phyloP scores from a whole-genome alignment of 148 eudicot genomes.

The Hydrangea macrophylla region DNA sequence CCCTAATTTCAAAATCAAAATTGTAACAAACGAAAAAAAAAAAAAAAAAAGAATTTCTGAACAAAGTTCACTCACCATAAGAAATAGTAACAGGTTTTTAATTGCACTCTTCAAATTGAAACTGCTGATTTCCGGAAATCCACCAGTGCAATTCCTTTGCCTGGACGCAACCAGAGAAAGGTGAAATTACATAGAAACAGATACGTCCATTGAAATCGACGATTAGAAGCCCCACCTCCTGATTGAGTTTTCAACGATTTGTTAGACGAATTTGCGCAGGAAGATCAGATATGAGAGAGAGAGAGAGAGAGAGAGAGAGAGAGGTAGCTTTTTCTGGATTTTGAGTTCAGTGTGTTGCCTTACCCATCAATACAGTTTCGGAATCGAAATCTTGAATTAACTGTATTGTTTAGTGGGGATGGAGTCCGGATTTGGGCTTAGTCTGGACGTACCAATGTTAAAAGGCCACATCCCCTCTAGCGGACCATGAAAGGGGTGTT shows the following conservation, averaged over 20 bases:
- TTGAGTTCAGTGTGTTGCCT: not conserved
- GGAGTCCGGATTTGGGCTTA: not conserved
- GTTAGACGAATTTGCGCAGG: not conserved
- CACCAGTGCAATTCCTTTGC: not conserved
- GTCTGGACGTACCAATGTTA: too few species aligned
- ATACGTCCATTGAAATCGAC: not conserved
- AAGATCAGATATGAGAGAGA: not conserved
- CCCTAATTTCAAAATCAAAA: not conserved
- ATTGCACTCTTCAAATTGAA: not conserved
- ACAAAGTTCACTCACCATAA: conserved; percentile 11
- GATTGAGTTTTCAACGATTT: not conserved
- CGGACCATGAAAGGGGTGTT: too few species aligned
- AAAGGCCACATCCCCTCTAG: too few species aligned
- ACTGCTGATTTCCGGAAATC: not conserved
- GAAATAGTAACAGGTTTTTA: not conserved
- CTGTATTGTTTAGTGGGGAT: not conserved
- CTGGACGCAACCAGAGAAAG: not conserved
- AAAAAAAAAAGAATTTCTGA: not conserved
- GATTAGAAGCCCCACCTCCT: not conserved
- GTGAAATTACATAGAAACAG: not conserved
- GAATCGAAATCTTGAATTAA: not conserved
- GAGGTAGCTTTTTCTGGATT: not conserved
- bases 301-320: not conserved
- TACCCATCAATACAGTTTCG: not conserved
- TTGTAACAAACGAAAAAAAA: not conserved